phyloP scores from a whole-genome alignment of 768 basidiomycete genomes.

The Mycena epipterygia region DNA sequence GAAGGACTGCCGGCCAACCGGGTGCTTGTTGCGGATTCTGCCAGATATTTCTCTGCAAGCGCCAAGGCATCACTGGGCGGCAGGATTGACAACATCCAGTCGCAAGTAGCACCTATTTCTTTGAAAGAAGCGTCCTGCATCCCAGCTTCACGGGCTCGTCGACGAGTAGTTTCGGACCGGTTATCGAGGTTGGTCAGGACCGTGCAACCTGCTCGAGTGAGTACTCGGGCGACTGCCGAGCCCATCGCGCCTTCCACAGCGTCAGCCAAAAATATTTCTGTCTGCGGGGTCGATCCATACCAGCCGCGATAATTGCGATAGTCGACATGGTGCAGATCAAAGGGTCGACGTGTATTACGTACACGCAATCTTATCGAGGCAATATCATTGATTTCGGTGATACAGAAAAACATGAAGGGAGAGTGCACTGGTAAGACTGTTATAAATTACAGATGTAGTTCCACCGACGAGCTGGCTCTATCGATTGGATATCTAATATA shows the following conservation, averaged over 20 bases:
- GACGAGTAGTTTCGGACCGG: constrained; percentile 64
- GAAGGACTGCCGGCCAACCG: constrained; percentile 31
- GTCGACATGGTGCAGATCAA: constrained; percentile 11
- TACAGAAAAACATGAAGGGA: background rate
- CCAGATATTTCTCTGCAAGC: constrained; percentile 57
- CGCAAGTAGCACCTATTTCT: constrained; percentile 49
- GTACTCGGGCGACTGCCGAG: constrained; percentile 63
- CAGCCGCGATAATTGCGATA: constrained; percentile 27
- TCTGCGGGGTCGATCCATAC: background rate
- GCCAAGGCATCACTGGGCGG: constrained; percentile 67
- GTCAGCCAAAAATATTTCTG: background rate
- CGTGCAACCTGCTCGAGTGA: constrained; percentile 61
- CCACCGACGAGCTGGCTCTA: constrained; percentile 23
- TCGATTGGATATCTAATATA: constrained; percentile 15
- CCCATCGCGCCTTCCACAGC: constrained; percentile 65
- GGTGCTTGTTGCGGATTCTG: constrained; percentile 39
- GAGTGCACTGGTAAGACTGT: background rate
- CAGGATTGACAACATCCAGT: constrained; percentile 69
- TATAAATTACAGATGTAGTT: constrained; percentile 30
- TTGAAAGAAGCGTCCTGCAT: constrained; percentile 54
- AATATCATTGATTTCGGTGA: background rate
- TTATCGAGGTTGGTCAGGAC: constrained; percentile 69
- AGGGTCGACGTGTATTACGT: background rate
- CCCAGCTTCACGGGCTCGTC: constrained; percentile 64
- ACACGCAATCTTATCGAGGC: too few species aligned